A percentile compares a stretch with the other conserved stretches of the same genome.
Conservation (phyloP, 2,329 filamentous ascomycete genomes). For the Exophiala aquamarina region DNA sequence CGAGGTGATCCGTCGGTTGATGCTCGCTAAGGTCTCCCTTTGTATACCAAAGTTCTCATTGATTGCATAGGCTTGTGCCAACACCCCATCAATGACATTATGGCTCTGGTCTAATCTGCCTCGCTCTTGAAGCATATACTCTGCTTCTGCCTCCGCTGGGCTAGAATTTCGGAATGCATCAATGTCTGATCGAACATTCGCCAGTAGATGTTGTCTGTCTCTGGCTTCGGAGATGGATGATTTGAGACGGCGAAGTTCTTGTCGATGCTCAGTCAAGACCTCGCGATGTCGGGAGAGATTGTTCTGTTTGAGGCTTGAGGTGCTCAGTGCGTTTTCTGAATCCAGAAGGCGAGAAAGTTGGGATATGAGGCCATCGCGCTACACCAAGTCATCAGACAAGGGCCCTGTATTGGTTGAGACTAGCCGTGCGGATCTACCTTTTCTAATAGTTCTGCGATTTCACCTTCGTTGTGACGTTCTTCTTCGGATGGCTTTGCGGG, state of each 20-base stretch:
- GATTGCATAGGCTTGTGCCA: conserved; percentile 94
- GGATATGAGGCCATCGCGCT: conserved; percentile 79
- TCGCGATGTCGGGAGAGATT: conserved; percentile 90
- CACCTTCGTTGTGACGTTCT: conserved; percentile 74
- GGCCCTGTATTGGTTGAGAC: conserved; percentile 9
- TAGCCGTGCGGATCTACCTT: conserved; percentile 56
- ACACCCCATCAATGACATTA: conserved; percentile 81
- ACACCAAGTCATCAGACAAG: conserved; percentile 15
- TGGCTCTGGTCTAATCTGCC: conserved; percentile 84
- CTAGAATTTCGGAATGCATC: conserved; percentile 81
- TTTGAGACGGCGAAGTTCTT: conserved; percentile 75
- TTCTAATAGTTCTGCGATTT: conserved; percentile 80
- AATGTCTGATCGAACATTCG: conserved; percentile 89
- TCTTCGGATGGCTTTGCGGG: conserved; percentile 82
- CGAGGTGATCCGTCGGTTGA: conserved; percentile 85
- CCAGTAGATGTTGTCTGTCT: conserved; percentile 84
- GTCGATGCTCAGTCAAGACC: conserved; percentile 81
- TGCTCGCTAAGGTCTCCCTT: conserved; percentile 80
- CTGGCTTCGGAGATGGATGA: conserved; percentile 73
- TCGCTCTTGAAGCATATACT: conserved; percentile 96
- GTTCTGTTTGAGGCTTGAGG: conserved; percentile 94
- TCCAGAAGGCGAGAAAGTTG: conserved; percentile 89
- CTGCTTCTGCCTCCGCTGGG: conserved; percentile 79
- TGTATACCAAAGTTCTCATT: conserved; percentile 88
- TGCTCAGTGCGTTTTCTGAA: conserved; percentile 81